Evolutionary conservation across 169 alveolate genomes (phyloP).

Genomic region (Theileria annulata): DNA sequence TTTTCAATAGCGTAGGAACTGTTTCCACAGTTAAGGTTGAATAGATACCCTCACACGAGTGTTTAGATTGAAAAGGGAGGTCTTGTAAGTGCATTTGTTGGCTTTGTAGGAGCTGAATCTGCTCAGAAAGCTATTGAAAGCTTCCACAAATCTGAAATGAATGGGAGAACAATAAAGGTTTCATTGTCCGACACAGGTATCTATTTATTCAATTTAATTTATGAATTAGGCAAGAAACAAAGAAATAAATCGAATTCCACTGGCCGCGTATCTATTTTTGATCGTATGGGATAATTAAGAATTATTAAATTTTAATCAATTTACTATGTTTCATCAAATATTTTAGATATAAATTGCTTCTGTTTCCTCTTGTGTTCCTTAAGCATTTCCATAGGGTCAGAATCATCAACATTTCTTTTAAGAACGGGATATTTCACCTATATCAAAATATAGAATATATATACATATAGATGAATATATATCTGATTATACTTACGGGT

Average conservation of each 20-base stretch:
- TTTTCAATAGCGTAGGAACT: not conserved
- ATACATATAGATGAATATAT: too few relatives aligned
- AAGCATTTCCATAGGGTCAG: conserved; percentile 44
- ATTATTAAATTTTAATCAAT: conserved; percentile 5
- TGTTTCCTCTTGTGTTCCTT: conserved; percentile 25
- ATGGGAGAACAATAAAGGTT: conserved; percentile 16
- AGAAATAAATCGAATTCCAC: not conserved
- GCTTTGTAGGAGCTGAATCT: conserved; percentile 12
- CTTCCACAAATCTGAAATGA: conserved; percentile 13
- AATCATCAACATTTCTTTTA: conserved; percentile 21
- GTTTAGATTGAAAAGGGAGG: conserved; percentile 10
- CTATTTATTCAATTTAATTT: not conserved
- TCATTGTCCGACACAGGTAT: conserved; percentile 8
- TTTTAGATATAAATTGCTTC: conserved; percentile 32
- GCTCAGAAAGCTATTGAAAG: conserved; percentile 11
- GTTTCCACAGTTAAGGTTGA: conserved; percentile 11
- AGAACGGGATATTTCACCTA: not conserved
- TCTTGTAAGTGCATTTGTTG: conserved; percentile 5
- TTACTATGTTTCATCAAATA: conserved; percentile 21
- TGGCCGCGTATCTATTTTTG: conserved; percentile 23
- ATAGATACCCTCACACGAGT: not conserved
- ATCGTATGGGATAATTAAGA: conserved; percentile 20
- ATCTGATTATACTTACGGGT: not conserved
- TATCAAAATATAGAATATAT: too few relatives aligned
- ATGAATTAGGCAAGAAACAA: conserved; percentile 6